phyloP scores from a whole-genome alignment of 164 flowering plant species.

The Santalum album region DNA sequence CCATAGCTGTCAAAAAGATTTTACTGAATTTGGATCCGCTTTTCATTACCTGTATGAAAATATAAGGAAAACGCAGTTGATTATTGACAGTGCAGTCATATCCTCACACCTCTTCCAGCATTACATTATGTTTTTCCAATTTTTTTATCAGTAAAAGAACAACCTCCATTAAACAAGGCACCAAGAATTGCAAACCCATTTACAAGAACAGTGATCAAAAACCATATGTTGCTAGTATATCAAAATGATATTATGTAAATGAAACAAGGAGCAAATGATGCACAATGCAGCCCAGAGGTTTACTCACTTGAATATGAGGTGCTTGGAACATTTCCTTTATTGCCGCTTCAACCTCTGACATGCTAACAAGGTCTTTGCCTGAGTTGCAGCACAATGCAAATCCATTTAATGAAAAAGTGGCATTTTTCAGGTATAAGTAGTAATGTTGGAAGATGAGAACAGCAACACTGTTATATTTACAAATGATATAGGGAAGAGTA shows the following conservation, averaged over 20 bases:
- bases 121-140: too few relatives aligned
- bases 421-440: too few relatives aligned
- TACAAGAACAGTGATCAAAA: not conserved
- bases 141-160: too few relatives aligned
- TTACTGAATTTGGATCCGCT: constrained; percentile 64
- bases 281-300: not conserved
- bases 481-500: too few relatives aligned
- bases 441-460: too few relatives aligned
- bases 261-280: not conserved
- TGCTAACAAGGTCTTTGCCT: constrained; percentile 64
- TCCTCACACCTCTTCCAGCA: too few relatives aligned
- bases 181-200: too few relatives aligned
- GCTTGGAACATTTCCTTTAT: constrained; percentile 99
- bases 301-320: constrained; percentile 85
- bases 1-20: constrained; percentile 86
- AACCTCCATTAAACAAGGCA: too few relatives aligned
- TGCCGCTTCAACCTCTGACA: constrained; percentile 86
- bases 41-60: constrained; percentile 62
- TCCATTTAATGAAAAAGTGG: constrained; percentile 2
- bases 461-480: too few relatives aligned
- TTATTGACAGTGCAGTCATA: too few relatives aligned
- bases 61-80: constrained; percentile 6
- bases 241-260: not conserved
- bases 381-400: constrained; percentile 13
- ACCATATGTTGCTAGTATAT: too few relatives aligned